Percentiles rank a stretch among this genome's conserved stretches.
Conservation (phyloP, 169 alveolate genomes). For the Eimeria sp. region DNA sequence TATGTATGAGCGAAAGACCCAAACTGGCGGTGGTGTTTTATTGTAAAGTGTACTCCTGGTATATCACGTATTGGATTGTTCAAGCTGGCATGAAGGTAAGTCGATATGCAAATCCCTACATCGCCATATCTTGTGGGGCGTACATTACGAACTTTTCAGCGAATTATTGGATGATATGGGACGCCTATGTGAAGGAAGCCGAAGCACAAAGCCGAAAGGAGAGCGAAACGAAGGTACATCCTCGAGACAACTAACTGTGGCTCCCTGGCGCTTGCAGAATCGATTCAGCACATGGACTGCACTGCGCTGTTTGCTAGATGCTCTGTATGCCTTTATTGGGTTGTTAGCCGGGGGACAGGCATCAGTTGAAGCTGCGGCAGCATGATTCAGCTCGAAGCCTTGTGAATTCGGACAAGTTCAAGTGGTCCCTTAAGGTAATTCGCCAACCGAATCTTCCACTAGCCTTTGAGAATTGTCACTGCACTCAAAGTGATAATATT, state of each 20-base stretch:
- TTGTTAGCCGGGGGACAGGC: constrained; percentile 22
- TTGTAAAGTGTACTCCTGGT: neutral
- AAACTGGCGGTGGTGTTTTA: neutral
- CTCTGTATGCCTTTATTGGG: neutral
- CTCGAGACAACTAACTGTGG: neutral
- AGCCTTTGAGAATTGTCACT: neutral
- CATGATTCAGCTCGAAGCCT: constrained; percentile 41
- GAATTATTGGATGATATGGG: constrained; percentile 95
- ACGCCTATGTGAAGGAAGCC: constrained; percentile 94
- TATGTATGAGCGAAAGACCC: neutral
- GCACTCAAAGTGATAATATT: neutral
- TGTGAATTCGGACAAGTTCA: constrained; percentile 52
- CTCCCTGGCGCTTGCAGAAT: neutral
- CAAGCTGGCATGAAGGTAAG: neutral
- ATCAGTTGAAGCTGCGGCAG: constrained; percentile 3
- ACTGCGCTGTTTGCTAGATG: neutral
- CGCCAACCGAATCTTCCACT: neutral
- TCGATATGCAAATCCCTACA: neutral
- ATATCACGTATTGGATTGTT: neutral
- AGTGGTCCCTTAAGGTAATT: constrained; percentile 72
- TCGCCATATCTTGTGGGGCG: neutral
- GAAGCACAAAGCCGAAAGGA: constrained; percentile 85
- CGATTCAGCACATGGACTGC: neutral
- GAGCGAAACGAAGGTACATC: constrained; percentile 29
- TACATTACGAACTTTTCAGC: constrained; percentile 82